Base-by-base conservation (phyloP, 2,329 filamentous ascomycete species). In the Gyromitra esculenta region DNA sequence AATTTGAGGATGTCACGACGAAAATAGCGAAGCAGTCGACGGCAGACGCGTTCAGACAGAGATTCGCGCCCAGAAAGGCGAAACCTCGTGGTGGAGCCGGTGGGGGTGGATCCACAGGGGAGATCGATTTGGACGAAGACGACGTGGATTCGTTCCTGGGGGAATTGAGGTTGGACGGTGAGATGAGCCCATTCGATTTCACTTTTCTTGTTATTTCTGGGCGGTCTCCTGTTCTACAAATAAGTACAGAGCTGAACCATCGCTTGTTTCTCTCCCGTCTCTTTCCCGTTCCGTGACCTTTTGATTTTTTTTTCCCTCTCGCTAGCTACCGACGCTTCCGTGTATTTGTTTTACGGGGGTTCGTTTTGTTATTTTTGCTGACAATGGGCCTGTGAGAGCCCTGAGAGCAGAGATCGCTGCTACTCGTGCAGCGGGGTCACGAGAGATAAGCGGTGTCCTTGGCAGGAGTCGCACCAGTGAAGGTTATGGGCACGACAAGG, bases 11-110 rank as follows among this genome's bases (percentile, higher is more conserved):
- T 75, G 73, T 81, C 62, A 79, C 77, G 43, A 79, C 80, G 70
- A 81, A 81, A 78, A 81, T 81, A 67, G 77, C 76, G 66, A 81
- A 81, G 76, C 79, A 80, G 71, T 79, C 77, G 57, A 78, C 79
- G 59, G 80, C 79, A 63, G 78, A 80, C 73, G 80, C 79, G 68
- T 81, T 81, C 74, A 79, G 79, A 74, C 75, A 79, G 73, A 78
- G 79, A 70, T 81, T 81, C 73, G 80, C 79, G 62, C 59, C 75
- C 35, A 79, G 41, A 64, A 76, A 77, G 68, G 65, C 52, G 50
- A 77, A 66, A 57, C 50, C 76, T 78, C 69, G 63, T 63, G 70
- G 63, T 54, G 70, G 56, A 37, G 56, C 54, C 52, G 56, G 64
- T 35, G 70, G 62, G 59, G 52, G 39, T 64, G 70, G 70, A 52